Conservation (phyloP, 2,329 filamentous ascomycete genomes). For the Xylariaceae sp. region DNA sequence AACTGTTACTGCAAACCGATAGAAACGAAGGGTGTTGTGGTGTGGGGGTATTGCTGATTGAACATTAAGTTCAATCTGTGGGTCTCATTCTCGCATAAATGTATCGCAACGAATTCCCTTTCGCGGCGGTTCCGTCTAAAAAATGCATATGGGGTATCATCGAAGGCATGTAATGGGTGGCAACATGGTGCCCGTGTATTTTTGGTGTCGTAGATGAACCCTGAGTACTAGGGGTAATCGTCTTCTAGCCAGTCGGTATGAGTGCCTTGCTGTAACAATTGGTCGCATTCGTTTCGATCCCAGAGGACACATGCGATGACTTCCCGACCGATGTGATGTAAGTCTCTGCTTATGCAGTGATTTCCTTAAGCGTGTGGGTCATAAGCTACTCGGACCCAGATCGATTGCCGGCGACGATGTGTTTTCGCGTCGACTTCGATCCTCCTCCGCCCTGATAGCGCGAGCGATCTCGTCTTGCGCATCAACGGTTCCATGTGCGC, state of each 20-base stretch:
- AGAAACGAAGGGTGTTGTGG: too few species aligned
- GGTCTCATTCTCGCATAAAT: background rate
- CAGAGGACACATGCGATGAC: too few species aligned
- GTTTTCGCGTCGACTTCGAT: conserved; percentile 32
- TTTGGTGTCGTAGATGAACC: background rate
- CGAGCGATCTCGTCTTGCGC: conserved; percentile 28
- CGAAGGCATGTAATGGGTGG: conserved; percentile 7
- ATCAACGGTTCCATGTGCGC: conserved; percentile 29
- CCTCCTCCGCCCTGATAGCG: conserved; percentile 34
- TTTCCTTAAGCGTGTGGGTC: too few species aligned
- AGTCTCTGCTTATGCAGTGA: too few species aligned
- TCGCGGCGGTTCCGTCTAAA: conserved; percentile 7
- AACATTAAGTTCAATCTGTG: too few species aligned
- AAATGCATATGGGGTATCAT: conserved; percentile 14
- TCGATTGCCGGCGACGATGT: conserved; percentile 33
- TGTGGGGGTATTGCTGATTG: too few species aligned
- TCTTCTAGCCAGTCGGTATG: background rate
- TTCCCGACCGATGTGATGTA: too few species aligned
- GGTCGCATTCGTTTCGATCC: too few species aligned
- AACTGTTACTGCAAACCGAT: too few species aligned
- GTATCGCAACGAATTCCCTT: background rate
- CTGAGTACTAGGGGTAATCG: background rate
- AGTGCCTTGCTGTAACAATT: background rate
- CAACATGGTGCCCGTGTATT: conserved; percentile 5
- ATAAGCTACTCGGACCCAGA: conserved; percentile 19